A percentile compares a stretch with the other conserved stretches of the same genome.
Conservation (phyloP, 768 basidiomycete species). For the Ramaria sp. region DNA sequence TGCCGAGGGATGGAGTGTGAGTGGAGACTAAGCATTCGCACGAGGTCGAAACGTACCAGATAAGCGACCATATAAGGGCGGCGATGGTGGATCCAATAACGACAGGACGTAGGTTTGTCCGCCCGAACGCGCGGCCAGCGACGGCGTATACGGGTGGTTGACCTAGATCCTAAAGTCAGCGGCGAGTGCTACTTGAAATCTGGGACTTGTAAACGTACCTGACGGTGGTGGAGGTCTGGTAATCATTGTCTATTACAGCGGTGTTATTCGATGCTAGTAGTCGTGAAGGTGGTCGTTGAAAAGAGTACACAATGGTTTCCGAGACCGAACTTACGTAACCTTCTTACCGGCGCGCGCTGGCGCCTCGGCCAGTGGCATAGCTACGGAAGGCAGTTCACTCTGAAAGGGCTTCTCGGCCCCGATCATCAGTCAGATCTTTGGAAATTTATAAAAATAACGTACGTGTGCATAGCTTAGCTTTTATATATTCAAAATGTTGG, state of each 20-base stretch:
- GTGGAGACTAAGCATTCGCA: background rate
- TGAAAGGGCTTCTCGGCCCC: too few species aligned
- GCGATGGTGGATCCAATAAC: background rate
- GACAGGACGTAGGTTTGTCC: constrained; percentile 6
- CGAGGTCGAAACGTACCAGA: background rate
- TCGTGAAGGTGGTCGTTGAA: background rate
- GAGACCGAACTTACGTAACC: too few species aligned
- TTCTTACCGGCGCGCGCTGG: too few species aligned
- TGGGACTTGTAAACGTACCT: background rate
- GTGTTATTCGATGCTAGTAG: background rate
- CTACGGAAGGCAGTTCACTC: too few species aligned
- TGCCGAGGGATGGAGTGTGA: background rate
- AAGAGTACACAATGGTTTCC: background rate
- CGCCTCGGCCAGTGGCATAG: too few species aligned
- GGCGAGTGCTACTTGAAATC: background rate
- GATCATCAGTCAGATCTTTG: too few species aligned
- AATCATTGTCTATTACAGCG: background rate
- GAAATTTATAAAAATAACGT: too few species aligned
- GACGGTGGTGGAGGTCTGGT: constrained; percentile 7
- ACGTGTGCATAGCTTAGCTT: too few species aligned
- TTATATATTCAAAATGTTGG: too few species aligned
- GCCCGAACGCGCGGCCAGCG: constrained; percentile 5
- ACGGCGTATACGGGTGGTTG: constrained; percentile 7
- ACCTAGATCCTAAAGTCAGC: background rate
- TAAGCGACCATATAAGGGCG: constrained; percentile 6